Percentiles rank a stretch among this genome's conserved stretches.
Evolutionary conservation across 495 filamentous ascomycete species (phyloP).

Genomic region (Hypoxylon crocopeplum): DNA sequence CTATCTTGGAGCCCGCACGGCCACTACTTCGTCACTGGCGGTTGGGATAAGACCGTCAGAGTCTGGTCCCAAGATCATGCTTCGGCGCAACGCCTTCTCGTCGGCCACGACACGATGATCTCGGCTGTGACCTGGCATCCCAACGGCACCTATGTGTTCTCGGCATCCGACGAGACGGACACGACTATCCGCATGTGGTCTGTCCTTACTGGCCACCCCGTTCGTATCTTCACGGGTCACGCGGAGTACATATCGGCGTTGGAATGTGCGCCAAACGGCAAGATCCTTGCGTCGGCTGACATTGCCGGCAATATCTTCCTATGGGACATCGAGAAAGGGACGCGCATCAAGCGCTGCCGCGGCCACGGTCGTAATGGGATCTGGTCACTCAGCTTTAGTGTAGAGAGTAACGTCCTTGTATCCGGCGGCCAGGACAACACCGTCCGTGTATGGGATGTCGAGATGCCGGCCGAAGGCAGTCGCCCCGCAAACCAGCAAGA

Average conservation of each 20-base stretch:
- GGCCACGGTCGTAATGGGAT: conserved; percentile 94
- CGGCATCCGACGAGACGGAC: conserved; percentile 77
- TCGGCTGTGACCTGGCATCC: conserved; percentile 89
- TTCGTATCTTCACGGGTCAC: conserved; percentile 92
- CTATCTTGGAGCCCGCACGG: conserved; percentile 91
- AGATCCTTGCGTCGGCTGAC: conserved; percentile 86
- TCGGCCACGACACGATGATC: conserved; percentile 88
- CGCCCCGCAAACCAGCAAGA: conserved; percentile 37
- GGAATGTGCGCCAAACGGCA: conserved; percentile 84
- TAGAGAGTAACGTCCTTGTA: conserved; percentile 85
- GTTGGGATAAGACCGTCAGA: conserved; percentile 86
- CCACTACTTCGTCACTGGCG: conserved; percentile 90
- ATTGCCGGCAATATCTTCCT: conserved; percentile 83
- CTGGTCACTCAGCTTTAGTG: conserved; percentile 88
- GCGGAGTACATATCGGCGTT: conserved; percentile 81
- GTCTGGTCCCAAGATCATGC: conserved; percentile 92
- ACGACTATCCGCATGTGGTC: conserved; percentile 97
- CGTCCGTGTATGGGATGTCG: conserved; percentile 92
- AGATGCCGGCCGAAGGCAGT: conserved; percentile 61
- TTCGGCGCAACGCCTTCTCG: conserved; percentile 84
- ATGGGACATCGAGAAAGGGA: conserved; percentile 88
- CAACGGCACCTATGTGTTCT: conserved; percentile 91
- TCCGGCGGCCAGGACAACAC: conserved; percentile 93
- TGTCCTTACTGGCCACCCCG: conserved; percentile 80
- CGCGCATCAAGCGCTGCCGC: conserved; percentile 86